Evolutionary conservation across 345 rosid species (phyloP), one percentile per base, ranked within the genome.

Genomic region (Hevea brasiliensis): DNA sequence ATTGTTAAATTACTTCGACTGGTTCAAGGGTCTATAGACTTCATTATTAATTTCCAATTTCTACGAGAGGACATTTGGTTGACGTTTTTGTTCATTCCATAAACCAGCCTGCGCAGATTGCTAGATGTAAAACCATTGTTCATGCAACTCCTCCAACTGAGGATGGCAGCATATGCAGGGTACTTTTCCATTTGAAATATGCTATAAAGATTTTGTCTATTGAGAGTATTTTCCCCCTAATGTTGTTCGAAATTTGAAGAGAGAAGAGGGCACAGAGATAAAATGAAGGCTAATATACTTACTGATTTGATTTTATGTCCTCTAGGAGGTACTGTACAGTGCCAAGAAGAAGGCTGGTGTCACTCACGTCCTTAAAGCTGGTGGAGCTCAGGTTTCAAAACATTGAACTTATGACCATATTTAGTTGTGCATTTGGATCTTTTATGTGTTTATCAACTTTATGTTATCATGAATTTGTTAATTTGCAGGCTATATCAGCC

Each of bases 261-360:
- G 23, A 53, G 12, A 15, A 15, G 8, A 15, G 41, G 40, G 64
- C 18, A 12, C 20, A 61, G 44, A 32, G 12, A 32, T 32, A n/a
- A 56, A 1, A 29, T 5, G 11, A 27, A 32, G 12, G 37, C 26
- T 7, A 61, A 61, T 40, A 18, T 61, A 61, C 23, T 6, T 1
- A 15, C n/a, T 21, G 29, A 50, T 44, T 65, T 45, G 35, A 18
- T 64, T 68, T 51, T 15, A 72, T 55, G 65, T 68, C 42, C 14
- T 75, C 29, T 67, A 90, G 97, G 98, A 94, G 79, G 98, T 94
- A 17, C 68, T 94, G 35, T 92, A 92, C 75, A 89, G 97, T 85
- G 96, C 98, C 51, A 94, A 94, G 83, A 94, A 94, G 83, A 94
- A 74, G 70, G 96, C 93, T 50, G 93, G 98, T 75, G 98, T 94